A percentile compares a stretch with the other conserved stretches of the same genome.
phyloP scores from a whole-genome alignment of 2,329 filamentous ascomycete species.

The Penicillium polonicum region DNA sequence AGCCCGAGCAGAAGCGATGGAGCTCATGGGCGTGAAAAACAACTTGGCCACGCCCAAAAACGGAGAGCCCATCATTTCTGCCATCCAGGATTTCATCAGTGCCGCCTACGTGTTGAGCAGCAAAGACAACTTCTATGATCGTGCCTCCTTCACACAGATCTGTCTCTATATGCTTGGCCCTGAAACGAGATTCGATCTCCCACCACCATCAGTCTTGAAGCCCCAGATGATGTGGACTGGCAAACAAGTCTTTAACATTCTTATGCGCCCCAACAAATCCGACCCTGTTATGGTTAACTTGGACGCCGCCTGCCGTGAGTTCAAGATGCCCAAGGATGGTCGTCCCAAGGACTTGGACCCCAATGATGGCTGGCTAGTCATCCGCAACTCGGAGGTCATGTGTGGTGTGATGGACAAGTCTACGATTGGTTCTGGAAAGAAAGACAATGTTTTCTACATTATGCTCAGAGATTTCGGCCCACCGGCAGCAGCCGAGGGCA shows the following conservation, averaged over 20 bases:
- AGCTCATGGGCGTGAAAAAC: slow-evolving; percentile 96
- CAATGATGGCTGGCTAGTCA: slow-evolving; percentile 86
- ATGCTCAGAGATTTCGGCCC: slow-evolving; percentile 93
- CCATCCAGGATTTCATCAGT: slow-evolving; percentile 99
- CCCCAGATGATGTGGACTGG: slow-evolving; percentile 91
- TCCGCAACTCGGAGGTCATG: slow-evolving; percentile 96
- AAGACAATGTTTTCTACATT: slow-evolving; percentile 95
- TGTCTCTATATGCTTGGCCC: slow-evolving; percentile 92
- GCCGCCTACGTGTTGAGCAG: slow-evolving; percentile 86
- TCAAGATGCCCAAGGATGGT: slow-evolving; percentile 42
- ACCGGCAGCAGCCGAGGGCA: slow-evolving; percentile 80
- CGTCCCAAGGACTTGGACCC: slow-evolving; percentile 64
- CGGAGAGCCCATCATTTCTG: slow-evolving; percentile 94
- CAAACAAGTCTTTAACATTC: slow-evolving; percentile 90
- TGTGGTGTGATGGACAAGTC: slow-evolving; percentile 97
- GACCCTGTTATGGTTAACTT: slow-evolving; percentile 84
- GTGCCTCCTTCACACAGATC: slow-evolving; percentile 82
- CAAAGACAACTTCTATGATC: slow-evolving; percentile 90
- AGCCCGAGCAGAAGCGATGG: slow-evolving; percentile 89
- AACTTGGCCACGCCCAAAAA: slow-evolving; percentile 96
- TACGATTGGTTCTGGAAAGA: slow-evolving; percentile 95
- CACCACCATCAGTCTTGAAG: slow-evolving; percentile 81
- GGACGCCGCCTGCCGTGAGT: slow-evolving; percentile 87
- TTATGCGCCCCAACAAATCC: slow-evolving; percentile 85
- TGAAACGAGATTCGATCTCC: slow-evolving; percentile 74